Percentiles rank a stretch among this genome's conserved stretches.
Evolutionary conservation across 495 filamentous ascomycete genomes (phyloP).

Genomic region (Aspergillus conjunctus): DNA sequence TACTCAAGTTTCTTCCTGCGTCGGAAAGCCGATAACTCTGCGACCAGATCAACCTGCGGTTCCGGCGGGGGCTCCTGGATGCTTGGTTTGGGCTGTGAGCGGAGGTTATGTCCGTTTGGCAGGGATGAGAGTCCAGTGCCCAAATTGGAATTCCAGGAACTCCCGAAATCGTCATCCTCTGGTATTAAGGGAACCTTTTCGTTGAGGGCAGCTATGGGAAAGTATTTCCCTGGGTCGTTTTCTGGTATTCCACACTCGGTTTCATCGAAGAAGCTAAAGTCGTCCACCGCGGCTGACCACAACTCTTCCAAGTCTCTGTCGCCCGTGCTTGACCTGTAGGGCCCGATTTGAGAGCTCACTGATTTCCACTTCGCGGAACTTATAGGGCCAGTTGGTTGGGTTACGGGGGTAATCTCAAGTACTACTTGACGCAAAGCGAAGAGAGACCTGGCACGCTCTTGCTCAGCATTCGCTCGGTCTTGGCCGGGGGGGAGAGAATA

Average conservation of each 20-base stretch:
- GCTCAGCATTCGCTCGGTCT: slow-evolving; percentile 39
- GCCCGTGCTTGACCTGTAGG: slow-evolving; percentile 59
- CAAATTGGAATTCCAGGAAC: neutral
- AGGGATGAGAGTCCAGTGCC: neutral
- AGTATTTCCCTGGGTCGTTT: slow-evolving; percentile 44
- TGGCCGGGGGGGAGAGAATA: slow-evolving; percentile 54
- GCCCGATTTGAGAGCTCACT: slow-evolving; percentile 37
- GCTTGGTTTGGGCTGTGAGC: neutral
- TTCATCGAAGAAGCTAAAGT: slow-evolving; percentile 68
- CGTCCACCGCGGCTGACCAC: slow-evolving; percentile 59
- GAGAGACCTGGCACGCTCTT: slow-evolving; percentile 49
- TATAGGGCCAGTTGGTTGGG: slow-evolving; percentile 15
- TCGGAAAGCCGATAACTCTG: slow-evolving; percentile 51
- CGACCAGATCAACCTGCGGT: slow-evolving; percentile 48
- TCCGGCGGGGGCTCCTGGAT: slow-evolving; percentile 4
- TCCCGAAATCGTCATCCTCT: slow-evolving; percentile 33
- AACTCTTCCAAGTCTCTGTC: slow-evolving; percentile 62
- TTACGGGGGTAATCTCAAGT: slow-evolving; percentile 55
- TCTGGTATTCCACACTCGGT: slow-evolving; percentile 59
- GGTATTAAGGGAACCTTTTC: slow-evolving; percentile 46
- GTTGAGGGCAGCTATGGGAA: slow-evolving; percentile 47
- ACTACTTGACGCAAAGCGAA: slow-evolving; percentile 59
- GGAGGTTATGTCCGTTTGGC: neutral
- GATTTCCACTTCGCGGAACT: slow-evolving; percentile 43
- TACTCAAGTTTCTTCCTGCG: slow-evolving; percentile 48